Evolutionary conservation across 306 rosid genomes (phyloP).

Genomic region (Rosa persica): DNA sequence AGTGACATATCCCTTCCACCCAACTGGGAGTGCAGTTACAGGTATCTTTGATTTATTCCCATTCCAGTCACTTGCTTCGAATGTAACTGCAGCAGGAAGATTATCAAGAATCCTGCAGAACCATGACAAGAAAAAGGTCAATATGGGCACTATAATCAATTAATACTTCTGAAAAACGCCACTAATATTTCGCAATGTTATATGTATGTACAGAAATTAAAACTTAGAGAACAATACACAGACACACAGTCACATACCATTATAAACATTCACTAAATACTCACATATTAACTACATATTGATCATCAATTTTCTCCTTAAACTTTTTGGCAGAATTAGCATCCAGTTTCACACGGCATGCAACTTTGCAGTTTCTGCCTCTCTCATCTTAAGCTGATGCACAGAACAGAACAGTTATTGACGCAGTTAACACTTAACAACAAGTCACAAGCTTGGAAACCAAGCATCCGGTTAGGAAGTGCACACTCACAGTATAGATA

Average conservation of each 20-base stretch:
- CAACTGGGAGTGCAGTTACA: conserved; percentile 86
- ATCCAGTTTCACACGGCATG: conserved; percentile 50
- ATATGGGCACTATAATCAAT: not conserved
- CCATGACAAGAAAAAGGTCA: not conserved
- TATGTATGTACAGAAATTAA: not conserved
- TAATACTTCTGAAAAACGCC: not conserved
- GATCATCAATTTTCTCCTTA: conserved; percentile 88
- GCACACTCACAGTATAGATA: conserved; percentile 56
- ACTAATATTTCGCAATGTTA: not conserved
- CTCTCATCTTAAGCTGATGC: conserved; percentile 81
- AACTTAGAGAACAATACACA: not conserved
- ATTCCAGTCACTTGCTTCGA: conserved; percentile 26
- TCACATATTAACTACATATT: conserved; percentile 89
- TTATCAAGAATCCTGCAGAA: conserved; percentile 86
- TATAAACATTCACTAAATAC: conserved; percentile 15
- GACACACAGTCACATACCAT: not conserved
- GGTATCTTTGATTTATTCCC: conserved; percentile 79
- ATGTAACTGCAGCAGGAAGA: conserved; percentile 90
- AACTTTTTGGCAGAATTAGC: conserved; percentile 78
- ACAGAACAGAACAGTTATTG: not conserved
- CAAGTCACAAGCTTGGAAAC: conserved; percentile 10
- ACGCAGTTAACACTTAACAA: conserved; percentile 9
- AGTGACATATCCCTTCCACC: conserved; percentile 73
- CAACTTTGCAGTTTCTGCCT: conserved; percentile 76
- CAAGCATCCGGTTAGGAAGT: not conserved